Conservation (phyloP, 1,284 basidiomycete species). For the Cryptococcus sp. region DNA sequence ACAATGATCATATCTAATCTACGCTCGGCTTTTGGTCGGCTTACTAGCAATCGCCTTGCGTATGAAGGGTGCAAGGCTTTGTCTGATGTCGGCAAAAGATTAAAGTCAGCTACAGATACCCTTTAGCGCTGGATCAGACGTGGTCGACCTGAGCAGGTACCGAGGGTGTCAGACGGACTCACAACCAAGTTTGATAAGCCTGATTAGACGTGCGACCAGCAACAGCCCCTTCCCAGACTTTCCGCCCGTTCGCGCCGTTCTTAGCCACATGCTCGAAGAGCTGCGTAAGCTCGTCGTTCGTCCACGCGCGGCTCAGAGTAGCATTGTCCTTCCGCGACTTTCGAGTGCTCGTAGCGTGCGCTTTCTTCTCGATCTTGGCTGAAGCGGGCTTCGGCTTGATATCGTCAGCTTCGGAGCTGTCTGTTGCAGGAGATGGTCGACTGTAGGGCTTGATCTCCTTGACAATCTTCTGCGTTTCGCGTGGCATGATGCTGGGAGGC, state of each 20-base stretch:
- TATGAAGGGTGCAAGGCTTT: neutral
- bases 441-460: neutral
- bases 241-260: constrained; percentile 2
- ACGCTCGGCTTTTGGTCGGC: too few species aligned
- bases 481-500: constrained; percentile 2
- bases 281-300: constrained; percentile 7
- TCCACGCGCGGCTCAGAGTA: constrained; percentile 1
- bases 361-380: neutral
- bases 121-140: too few species aligned
- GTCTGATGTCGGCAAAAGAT: constrained; percentile 1
- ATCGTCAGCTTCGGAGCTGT: neutral
- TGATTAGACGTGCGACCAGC: constrained; percentile 16
- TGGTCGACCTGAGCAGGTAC: too few species aligned
- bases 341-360: too few species aligned
- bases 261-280: constrained; percentile 10
- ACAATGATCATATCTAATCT: too few species aligned
- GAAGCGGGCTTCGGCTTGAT: neutral
- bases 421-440: neutral
- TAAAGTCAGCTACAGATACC: neutral
- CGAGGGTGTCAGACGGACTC: constrained; percentile 8
- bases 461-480: neutral
- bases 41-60: too few species aligned
- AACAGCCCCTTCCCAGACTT: constrained; percentile 11
- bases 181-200: constrained; percentile 13
- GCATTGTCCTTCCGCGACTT: too few species aligned